Evolutionary conservation across 768 basidiomycete genomes (phyloP).

Genomic region (Clavaria fumosa): DNA sequence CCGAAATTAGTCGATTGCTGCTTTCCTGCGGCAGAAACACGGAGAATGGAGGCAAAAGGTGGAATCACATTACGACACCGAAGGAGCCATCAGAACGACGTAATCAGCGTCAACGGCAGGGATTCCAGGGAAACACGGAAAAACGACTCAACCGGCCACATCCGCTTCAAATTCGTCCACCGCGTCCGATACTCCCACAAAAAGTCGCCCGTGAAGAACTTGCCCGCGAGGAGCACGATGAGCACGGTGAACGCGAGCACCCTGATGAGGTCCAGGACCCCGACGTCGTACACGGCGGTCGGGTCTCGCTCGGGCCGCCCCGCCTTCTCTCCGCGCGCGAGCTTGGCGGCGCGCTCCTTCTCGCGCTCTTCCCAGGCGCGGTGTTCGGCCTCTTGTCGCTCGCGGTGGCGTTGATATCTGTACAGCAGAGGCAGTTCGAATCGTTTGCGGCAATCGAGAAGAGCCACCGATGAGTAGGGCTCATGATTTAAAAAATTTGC

Average conservation of each 20-base stretch:
- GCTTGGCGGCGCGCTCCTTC: slow-evolving; percentile 54
- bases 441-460: neutral
- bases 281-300: slow-evolving; percentile 51
- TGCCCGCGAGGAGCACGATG: slow-evolving; percentile 45
- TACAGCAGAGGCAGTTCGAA: slow-evolving; percentile 1
- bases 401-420: slow-evolving; percentile 56
- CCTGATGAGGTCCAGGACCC: slow-evolving; percentile 48
- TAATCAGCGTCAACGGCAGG: too few species aligned
- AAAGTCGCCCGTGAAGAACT: slow-evolving; percentile 78
- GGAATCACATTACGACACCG: too few species aligned
- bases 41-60: too few species aligned
- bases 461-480: neutral
- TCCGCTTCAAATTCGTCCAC: slow-evolving; percentile 43
- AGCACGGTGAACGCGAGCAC: slow-evolving; percentile 44
- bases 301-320: slow-evolving; percentile 64
- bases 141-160: slow-evolving; percentile 53
- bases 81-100: too few species aligned
- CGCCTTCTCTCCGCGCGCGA: slow-evolving; percentile 57
- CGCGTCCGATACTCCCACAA: slow-evolving; percentile 69
- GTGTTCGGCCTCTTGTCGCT: slow-evolving; percentile 43
- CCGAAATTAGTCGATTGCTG: slow-evolving; percentile 61
- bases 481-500: slow-evolving; percentile 4
- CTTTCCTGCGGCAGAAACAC: too few species aligned
- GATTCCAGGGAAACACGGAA: too few species aligned
- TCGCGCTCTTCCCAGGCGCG: slow-evolving; percentile 55